phyloP scores from a whole-genome alignment of 371 early-diverging fungal genomes.

The Mucor lusitanicus region DNA sequence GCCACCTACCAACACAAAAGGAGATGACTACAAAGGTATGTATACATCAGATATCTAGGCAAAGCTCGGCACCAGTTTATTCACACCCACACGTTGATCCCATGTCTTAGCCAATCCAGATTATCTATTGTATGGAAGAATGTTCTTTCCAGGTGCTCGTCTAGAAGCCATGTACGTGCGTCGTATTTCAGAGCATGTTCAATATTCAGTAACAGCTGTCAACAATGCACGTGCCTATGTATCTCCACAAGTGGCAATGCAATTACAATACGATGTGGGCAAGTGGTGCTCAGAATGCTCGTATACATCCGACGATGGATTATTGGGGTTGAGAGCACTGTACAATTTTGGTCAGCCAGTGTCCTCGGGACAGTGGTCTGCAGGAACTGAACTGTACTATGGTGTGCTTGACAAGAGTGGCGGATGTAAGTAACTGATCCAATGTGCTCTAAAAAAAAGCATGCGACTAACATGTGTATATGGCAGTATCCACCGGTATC shows the following conservation, averaged over 20 bases:
- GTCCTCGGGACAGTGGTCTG: slow-evolving; percentile 65
- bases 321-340: slow-evolving; percentile 77
- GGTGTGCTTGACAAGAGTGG: slow-evolving; percentile 85
- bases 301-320: slow-evolving; percentile 74
- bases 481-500: slow-evolving; percentile 69
- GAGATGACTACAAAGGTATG: not conserved
- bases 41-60: not conserved
- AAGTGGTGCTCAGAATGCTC: slow-evolving; percentile 80
- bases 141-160: slow-evolving; percentile 77
- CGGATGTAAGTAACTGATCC: slow-evolving; percentile 85
- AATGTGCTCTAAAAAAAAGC: too few species aligned
- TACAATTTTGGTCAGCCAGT: slow-evolving; percentile 67
- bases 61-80: not conserved
- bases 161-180: slow-evolving; percentile 76
- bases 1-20: not conserved
- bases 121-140: slow-evolving; percentile 72
- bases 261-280: slow-evolving; percentile 71
- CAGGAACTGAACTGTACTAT: slow-evolving; percentile 84
- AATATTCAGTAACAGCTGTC: slow-evolving; percentile 74
- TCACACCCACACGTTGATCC: not conserved
- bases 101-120: slow-evolving; percentile 32
- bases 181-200: slow-evolving; percentile 60
- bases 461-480: not conserved
- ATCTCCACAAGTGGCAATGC: slow-evolving; percentile 66
- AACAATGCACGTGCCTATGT: slow-evolving; percentile 54